Conservation (phyloP, 2,329 filamentous ascomycete genomes). For the Penicillium sp. region DNA sequence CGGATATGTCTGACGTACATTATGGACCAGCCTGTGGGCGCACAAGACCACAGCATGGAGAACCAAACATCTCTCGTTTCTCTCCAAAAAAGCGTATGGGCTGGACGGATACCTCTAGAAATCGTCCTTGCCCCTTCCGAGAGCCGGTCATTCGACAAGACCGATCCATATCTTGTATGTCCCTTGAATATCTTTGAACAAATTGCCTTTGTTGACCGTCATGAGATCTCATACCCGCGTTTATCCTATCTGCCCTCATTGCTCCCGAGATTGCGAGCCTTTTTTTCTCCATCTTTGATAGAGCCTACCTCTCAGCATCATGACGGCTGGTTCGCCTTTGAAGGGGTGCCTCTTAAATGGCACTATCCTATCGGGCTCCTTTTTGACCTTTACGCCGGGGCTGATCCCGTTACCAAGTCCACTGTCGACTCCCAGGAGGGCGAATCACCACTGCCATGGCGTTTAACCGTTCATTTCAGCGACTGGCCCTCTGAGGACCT, state of each 20-base stretch:
- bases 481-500: conserved; percentile 59
- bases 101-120: conserved; percentile 59
- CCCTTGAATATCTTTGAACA: neutral
- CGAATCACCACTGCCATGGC: conserved; percentile 56
- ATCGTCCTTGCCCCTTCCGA: conserved; percentile 59
- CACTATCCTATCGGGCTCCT: conserved; percentile 68
- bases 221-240: conserved; percentile 60
- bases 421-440: conserved; percentile 19
- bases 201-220: neutral
- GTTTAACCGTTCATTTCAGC: conserved; percentile 60
- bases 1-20: neutral
- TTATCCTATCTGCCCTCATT: conserved; percentile 68
- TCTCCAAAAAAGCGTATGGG: conserved; percentile 54
- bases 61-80: conserved; percentile 26
- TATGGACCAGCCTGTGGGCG: neutral
- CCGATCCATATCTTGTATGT: conserved; percentile 59
- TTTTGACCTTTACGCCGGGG: conserved; percentile 66
- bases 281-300: conserved; percentile 61
- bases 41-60: conserved; percentile 23
- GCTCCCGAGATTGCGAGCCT: conserved; percentile 60
- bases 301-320: conserved; percentile 52
- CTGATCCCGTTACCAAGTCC: conserved; percentile 42
- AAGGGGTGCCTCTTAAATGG: conserved; percentile 68
- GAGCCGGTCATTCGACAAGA: conserved; percentile 59
- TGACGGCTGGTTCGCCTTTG: conserved; percentile 64